Evolutionary conservation across 192 early-diverging fungal genomes (phyloP), one percentile per base, ranked within the genome.

Genomic region (Rhizophagus prolifer): DNA sequence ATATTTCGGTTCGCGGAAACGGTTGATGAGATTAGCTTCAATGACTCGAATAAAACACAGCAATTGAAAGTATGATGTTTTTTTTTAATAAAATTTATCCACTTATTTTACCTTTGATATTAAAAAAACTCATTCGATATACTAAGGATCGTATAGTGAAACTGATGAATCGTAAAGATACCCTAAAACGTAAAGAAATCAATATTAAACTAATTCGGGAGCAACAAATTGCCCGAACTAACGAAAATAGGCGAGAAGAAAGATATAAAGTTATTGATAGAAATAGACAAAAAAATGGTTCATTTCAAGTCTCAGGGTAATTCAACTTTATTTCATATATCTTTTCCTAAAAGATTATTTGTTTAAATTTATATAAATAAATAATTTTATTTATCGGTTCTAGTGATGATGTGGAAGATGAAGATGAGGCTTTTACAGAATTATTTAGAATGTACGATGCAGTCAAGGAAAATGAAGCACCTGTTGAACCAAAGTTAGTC

Each of bases 1-100:
- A 61, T 92, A 10, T 93, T 94, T 64, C 80, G 86, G 41, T 78
- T 92, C 1, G 92, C 90, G 21, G 90, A 92, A 34, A 91, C 91
- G 3, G 85, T 94, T 8, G 84, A 89, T 26, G 86, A 91, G 80
- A 80, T 80, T 14, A 90, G 86, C 26, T 92, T 92, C 75, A 82
- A 84, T 62, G 83, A 89, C 77, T 31, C 80, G 1, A 77, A 63
- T 3, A 88, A 90, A 38, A 85, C 87, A 2, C 82, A 79, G 5
- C 86, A 90, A 19, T 79, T 93, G 13, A 84, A 87, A 63, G 85
- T 86, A 82, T 70, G 28, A 5, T n/a, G 19, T 12, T 54, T 19
- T 54, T 54, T 54, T 16, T 54, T 54, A 21, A 19, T 21, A 54
- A 54, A 50, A 54, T 16, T 5, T 21, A 3, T 19, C 5, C 47